These are phyloP conservation scores for Colletotrichum chrysophilum DNA, from an alignment of 2,329 filamentous ascomycete species.

Conservation along the genomic window DNA sequence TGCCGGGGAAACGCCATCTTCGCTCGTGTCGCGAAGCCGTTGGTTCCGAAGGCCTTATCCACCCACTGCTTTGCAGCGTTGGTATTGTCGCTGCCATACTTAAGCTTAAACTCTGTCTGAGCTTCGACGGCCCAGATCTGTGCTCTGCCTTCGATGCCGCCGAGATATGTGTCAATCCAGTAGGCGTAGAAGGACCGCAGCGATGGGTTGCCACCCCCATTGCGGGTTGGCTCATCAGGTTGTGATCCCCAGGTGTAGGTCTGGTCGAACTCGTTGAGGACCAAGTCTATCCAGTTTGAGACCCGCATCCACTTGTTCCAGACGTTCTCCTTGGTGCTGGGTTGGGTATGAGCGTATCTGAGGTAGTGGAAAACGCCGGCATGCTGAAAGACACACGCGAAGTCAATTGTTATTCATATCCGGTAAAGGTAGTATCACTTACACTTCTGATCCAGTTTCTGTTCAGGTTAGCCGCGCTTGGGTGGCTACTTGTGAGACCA, in stretches of 20 bases:
- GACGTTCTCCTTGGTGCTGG: not conserved
- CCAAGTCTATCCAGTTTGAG: conserved; percentile 12
- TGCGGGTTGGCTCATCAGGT: not conserved
- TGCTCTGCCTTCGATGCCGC: not conserved
- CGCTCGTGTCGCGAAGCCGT: not conserved
- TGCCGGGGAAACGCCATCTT: not conserved
- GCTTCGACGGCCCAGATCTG: not conserved
- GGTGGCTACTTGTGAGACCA: not conserved
- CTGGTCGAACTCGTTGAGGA: not conserved
- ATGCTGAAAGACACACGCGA: not conserved
- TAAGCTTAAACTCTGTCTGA: not conserved
- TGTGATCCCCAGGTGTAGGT: not conserved
- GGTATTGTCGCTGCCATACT: not conserved
- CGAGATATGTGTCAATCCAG: not conserved
- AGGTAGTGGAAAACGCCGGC: not conserved
- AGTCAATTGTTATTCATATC: not conserved
- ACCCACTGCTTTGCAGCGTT: not conserved
- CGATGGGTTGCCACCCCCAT: not conserved
- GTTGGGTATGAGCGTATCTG: not conserved
- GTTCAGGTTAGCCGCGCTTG: not conserved
- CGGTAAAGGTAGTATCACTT: not conserved
- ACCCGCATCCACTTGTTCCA: conserved; percentile 13
- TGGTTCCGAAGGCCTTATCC: not conserved
- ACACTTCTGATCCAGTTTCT: not conserved
- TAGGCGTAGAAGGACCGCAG: not conserved